Evolutionary conservation across 108 stramenopile genomes (phyloP), one percentile per base, ranked within the genome.

Genomic region (Halocafeteria seosinensis): DNA sequence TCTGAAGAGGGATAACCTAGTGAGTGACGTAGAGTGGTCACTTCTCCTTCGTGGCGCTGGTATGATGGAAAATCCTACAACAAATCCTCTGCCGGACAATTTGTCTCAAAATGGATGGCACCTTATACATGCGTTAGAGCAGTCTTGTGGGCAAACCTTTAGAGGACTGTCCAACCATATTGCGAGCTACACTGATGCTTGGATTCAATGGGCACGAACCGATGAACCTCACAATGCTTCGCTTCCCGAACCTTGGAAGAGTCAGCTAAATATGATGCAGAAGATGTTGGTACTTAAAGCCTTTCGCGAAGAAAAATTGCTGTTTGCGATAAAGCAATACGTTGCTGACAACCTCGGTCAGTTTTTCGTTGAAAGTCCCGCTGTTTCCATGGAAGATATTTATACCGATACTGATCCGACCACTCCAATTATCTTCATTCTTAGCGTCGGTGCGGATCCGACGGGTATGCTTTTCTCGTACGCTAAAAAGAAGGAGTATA

Each of bases 341-440:
- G 81, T 82, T 4, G 74, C 64, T 25, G 50, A 34, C 33, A 50
- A 63, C 31, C 62, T 80, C 4, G 81, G 81, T 28, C 29, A 51
- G 26, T n/a, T 34, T 12, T 78, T 80, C 38, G 73, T 74, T 25
- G 77, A 80, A 50, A 61, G 73, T 32, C 79, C 79, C 24, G 24
- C 60, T 3, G 72, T 71, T 0, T 66, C 59, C 28, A 83, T 83
- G 81, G 79, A 73, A 36, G 77, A 81, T 13, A 74, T 83, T 38
- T 76, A 76, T 64, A 51, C 23, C 5, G 81, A 80, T 36, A 53
- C 80, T 37, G 63, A 73, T 53, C 74, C 78, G 53, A 71, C 50
- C 21, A 78, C 77, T n/a, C 81, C 81, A 13, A 76, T 79, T 62
- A 78, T 83, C 60, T 83, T 83, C 61, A 77, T 83, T 36, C 63